These are phyloP conservation scores for Cyberlindnera misumaiensis DNA, from an alignment of 805 yeast genomes.

Conservation along the genomic window DNA sequence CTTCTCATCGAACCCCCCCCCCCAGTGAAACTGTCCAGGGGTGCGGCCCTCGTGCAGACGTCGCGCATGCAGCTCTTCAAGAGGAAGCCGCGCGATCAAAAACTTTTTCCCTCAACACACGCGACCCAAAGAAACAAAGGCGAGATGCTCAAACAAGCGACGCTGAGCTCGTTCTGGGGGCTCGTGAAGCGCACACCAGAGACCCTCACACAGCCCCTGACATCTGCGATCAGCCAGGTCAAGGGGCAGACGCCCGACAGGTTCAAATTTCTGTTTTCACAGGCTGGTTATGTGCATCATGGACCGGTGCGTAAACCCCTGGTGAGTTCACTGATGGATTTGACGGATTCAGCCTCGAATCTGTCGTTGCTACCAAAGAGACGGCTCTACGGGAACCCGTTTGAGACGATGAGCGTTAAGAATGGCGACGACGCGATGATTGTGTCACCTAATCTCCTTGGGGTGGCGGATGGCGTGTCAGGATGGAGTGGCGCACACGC, in stretches of 20 bases:
- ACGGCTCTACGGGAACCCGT: slow-evolving; percentile 45
- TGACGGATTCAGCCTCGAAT: slow-evolving; percentile 39
- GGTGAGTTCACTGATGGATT: slow-evolving; percentile 42
- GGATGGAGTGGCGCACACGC: slow-evolving; percentile 47
- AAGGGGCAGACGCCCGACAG: slow-evolving; percentile 24
- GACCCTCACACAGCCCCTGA: too few species aligned
- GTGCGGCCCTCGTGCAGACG: too few species aligned
- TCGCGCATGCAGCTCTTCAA: too few species aligned
- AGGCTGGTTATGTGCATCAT: slow-evolving; percentile 43
- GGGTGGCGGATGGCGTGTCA: slow-evolving; percentile 51
- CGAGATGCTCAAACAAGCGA: not conserved
- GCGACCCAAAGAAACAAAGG: too few species aligned
- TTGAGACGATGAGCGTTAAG: slow-evolving; percentile 43
- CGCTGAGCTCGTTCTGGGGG: not conserved
- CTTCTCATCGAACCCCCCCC: too few species aligned
- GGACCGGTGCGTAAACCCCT: slow-evolving; percentile 31
- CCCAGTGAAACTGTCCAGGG: too few species aligned
- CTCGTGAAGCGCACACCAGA: not conserved
- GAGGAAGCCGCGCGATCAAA: too few species aligned
- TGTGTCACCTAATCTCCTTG: slow-evolving; percentile 44
- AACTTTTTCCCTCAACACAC: too few species aligned
- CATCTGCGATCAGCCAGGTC: not conserved
- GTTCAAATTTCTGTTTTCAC: slow-evolving; percentile 37
- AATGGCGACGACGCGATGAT: slow-evolving; percentile 56
- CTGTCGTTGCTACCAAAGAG: slow-evolving; percentile 42